Evolutionary conservation across 179 eudicot genomes (phyloP).

Genomic region (Beta macrorhiza): DNA sequence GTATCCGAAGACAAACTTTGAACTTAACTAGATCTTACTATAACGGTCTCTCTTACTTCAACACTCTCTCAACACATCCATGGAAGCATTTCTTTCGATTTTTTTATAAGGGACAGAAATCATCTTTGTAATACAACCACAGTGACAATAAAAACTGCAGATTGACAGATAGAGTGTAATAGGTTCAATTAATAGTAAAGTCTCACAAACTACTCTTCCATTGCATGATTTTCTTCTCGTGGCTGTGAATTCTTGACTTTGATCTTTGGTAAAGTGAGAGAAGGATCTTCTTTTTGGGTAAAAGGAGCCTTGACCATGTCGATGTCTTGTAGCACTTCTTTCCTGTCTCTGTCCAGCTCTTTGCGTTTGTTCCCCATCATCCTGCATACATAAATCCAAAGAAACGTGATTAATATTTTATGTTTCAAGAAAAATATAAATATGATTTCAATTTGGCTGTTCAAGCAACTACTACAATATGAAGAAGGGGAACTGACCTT

Average conservation of each 20-base stretch:
- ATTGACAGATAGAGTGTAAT: no score
- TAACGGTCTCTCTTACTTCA: no score
- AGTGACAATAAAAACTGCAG: no score
- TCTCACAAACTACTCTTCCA: constrained; percentile 60
- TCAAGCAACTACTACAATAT: background rate
- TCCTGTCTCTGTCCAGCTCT: constrained; percentile 27
- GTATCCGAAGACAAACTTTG: no score
- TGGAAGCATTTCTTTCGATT: no score
- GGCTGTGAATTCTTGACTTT: constrained; percentile 47
- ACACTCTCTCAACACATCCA: no score
- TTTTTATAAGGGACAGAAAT: no score
- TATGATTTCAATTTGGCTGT: background rate
- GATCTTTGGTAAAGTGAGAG: constrained; percentile 51
- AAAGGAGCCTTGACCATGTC: constrained; percentile 58
- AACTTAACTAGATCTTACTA: no score
- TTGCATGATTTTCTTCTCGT: constrained; percentile 42
- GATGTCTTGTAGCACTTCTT: constrained; percentile 52
- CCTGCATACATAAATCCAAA: constrained; percentile 37
- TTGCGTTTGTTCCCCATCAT: constrained; percentile 47
- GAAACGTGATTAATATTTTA: background rate
- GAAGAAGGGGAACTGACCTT: constrained; percentile 42
- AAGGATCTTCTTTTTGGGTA: constrained; percentile 35
- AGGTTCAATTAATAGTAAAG: no score
- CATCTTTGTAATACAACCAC: no score
- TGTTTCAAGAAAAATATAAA: no score